phyloP scores from a whole-genome alignment of 768 basidiomycete species.

The Pleurotus salmoneostramineus region DNA sequence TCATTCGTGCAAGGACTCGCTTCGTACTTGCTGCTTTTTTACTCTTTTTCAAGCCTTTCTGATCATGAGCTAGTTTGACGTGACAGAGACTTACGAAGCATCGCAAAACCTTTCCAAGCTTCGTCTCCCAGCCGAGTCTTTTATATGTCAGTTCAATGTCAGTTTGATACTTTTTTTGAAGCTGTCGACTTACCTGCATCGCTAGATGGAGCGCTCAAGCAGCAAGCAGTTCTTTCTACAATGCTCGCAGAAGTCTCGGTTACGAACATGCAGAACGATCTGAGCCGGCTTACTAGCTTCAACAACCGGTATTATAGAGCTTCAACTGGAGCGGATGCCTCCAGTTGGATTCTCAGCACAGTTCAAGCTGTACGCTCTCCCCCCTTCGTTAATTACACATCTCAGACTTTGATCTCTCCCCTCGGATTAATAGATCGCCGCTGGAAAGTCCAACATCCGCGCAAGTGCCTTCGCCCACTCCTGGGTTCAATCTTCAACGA shows the following conservation, averaged over 20 bases:
- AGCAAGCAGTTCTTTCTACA: conserved; percentile 17
- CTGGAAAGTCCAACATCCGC: conserved; percentile 23
- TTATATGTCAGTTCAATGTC: neutral
- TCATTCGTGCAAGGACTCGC: conserved; percentile 16
- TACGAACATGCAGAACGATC: conserved; percentile 22
- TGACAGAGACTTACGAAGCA: conserved; percentile 26
- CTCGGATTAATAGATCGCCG: neutral
- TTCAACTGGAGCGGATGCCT: conserved; percentile 23
- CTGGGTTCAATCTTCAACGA: conserved; percentile 30
- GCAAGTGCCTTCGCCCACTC: conserved; percentile 26
- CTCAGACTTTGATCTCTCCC: neutral
- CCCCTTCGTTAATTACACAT: neutral
- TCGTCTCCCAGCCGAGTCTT: conserved; percentile 1
- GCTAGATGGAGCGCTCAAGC: conserved; percentile 21
- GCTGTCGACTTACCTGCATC: neutral
- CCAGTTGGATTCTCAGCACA: conserved; percentile 26
- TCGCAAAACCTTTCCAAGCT: conserved; percentile 7
- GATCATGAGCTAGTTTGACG: conserved; percentile 22
- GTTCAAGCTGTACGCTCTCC: conserved; percentile 15
- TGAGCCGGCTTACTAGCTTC: conserved; percentile 26
- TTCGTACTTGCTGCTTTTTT: conserved; percentile 17
- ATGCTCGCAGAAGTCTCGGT: conserved; percentile 19
- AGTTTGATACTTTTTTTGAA: neutral
- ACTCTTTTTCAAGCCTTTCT: neutral
- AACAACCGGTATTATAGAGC: conserved; percentile 31